phyloP scores from a whole-genome alignment of 345 rosid genomes.

The Combretum micranthum region DNA sequence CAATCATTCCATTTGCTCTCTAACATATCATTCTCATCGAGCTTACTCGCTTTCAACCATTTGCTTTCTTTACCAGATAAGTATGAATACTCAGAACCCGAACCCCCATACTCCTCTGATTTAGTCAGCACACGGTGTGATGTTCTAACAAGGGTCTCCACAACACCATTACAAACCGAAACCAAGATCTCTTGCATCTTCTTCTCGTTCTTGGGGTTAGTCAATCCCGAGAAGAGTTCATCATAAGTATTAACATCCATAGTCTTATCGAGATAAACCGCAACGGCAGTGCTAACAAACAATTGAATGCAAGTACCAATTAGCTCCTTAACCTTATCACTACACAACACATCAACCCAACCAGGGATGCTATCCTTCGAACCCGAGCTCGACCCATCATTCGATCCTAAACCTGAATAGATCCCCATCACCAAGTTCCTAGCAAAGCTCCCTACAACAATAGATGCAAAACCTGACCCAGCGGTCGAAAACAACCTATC shows the following conservation, averaged over 20 bases:
- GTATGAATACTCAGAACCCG: background rate
- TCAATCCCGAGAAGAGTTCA: constrained; percentile 62
- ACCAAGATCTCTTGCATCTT: constrained; percentile 45
- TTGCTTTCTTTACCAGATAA: constrained; percentile 11
- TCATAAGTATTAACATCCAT: constrained; percentile 49
- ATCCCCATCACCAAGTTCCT: constrained; percentile 54
- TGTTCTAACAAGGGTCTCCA: constrained; percentile 67
- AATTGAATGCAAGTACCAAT: constrained; percentile 69
- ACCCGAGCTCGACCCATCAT: no score
- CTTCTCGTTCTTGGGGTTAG: constrained; percentile 56
- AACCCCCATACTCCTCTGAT: background rate
- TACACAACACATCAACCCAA: constrained; percentile 40
- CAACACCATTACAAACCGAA: constrained; percentile 44
- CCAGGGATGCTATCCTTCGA: constrained; percentile 9
- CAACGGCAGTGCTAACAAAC: constrained; percentile 70
- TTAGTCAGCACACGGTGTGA: constrained; percentile 42
- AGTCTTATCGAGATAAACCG: constrained; percentile 78
- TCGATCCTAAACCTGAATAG: constrained; percentile 12
- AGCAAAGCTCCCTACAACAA: constrained; percentile 75
- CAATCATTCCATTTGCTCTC: constrained; percentile 6
- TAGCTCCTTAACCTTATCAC: constrained; percentile 37
- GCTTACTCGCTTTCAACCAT: constrained; percentile 4
- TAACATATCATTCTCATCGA: constrained; percentile 5
- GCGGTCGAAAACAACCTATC: constrained; percentile 57
- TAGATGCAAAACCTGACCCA: constrained; percentile 74